Base-by-base conservation (phyloP, 1,284 basidiomycete genomes). In the Stereum hirsutum region DNA sequence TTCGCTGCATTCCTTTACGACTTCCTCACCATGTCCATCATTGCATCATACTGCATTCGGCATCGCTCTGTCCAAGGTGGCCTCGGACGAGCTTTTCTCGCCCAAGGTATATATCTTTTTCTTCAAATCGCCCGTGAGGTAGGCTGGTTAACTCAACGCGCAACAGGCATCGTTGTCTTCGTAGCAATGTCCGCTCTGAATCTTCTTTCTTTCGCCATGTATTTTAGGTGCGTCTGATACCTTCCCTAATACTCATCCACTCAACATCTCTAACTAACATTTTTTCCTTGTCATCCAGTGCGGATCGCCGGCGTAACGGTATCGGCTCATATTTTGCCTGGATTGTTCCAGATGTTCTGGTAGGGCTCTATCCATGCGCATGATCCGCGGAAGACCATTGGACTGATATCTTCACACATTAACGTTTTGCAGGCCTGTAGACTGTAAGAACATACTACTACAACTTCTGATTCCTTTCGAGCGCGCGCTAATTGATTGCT, bases 271-370 rank as follows among this genome's bases (percentile, higher is more conserved):
- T 21, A 15, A 15, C n/a, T 36, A 20, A 32, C 38, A 30, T 45
- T 28, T 43, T 8, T 2, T 17, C 21, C 32, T 27, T 24, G 12
- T 24, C 19, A 12, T 19, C 14, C 26, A 47, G 48, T 23, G 19
- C 39, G 14, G 27, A 45, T 39, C 6, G 32, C 8, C 4, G 30
- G 23, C 11, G 7, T 23, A 50, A 48, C 19, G 49, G 46, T 31
- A 11, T 45, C 23, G 49, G 49, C 32, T 47, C 49, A 24, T 51
- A 45, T 42, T 47, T 55, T 49, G 41, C 51, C 32, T 45, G 46
- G 17, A 33, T 46, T 28, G n/a, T 47, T 28, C 46, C 42, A 38
- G 43, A 43, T 15, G 34, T 44, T 32, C 32, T 51, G 45, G 49
- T 51, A 42, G 45, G 14, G 8, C 32, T 7, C 31, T 12, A 17